Base-by-base conservation (phyloP, 345 rosid genomes). In the Pistacia vera region DNA sequence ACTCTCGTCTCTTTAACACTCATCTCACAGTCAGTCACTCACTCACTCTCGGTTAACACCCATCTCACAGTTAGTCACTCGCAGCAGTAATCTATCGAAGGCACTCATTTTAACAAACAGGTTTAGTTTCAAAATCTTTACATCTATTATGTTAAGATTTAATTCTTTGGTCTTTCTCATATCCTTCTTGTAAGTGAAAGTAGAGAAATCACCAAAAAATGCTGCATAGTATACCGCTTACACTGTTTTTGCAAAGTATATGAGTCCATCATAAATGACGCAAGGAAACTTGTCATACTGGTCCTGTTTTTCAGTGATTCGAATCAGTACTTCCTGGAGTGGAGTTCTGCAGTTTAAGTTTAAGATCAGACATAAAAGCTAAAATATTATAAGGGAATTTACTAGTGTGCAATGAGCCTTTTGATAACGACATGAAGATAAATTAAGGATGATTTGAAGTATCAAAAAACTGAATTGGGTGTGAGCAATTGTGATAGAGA, bases 81-180 rank as follows among this genome's bases (percentile, higher is more conserved):
- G 0, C 22, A 22, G 98, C 61, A 83, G 97, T 82, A 79, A 86
- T 79, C 68, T 91, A 61, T 93, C 99, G 0, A 96, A 96, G 85
- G 91, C 95, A 0, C 97, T 96, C 63, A 83, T 83, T 81, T 81
- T 93, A 70, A 92, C 97, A 67, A 90, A 90, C 93, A 96, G 99
- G 98, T 91, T 61, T 80, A 35, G 70, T 52, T 78, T 46, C 30
- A 6, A 46, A 61, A 46, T 7, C 63, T 68, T 58, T 36, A 66
- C 52, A 38, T 28, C 61, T 4, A 7, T 46, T 17, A 59, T 61
- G 22, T 74, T 79, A 33, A 25, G 74, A 66, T 74, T 76, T 48
- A 56, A 49, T 22, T 57, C 48, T 11, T 33, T 66, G 25, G 49
- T 52, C 11, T 68, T 54, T 56, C 49, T 38, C 28, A 59, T 46